Base-by-base conservation (phyloP, 1,139 yeast genomes). In the Geotrichum histeridarum region DNA sequence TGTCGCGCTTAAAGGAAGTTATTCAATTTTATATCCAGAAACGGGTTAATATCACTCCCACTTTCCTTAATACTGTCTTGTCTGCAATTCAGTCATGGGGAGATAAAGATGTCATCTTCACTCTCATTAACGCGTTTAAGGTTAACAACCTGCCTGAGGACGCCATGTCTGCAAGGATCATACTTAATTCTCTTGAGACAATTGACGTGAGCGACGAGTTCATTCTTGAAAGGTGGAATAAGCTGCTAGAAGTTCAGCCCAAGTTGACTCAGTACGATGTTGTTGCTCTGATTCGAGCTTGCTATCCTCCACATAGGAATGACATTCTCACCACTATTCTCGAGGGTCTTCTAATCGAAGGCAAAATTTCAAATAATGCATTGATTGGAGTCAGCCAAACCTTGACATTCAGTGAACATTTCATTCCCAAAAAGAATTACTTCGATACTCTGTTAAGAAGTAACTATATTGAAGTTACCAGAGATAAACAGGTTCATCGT, bases 241-340 rank as follows among this genome's bases (percentile, higher is more conserved):
- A 42, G 22, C 48, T 56, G 8, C 33, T 38, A n/a, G 48, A 52
- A n/a, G 45, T 52, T 32, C 49, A 27, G 64, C 68, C 27, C 75
- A 80, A 59, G 90, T 73, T 83, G 62, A 91, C 94, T 9, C 82
- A 82, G 64, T 94, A 93, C 30, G 95, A 88, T 71, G 86, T 95
- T 91, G 84, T 91, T 48, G 87, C 96, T 1, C 73, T 90, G 57
- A 65, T 66, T 30, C 63, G 69, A 46, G 72, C 73, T 6, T 66
- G 70, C 42, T 49, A 39, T 39, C 44, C 38, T 9, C 50, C 53
- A 6, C 45, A 47, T 32, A 44, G 58, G 11, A 54, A 56, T 33
- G 48, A 33, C 11, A 9, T 56, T 8, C 53, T 56, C 41, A 41
- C 55, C 18, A 37, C 42, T 12, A 45, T 55, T 17, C 49, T 55